Evolutionary conservation across 2,329 filamentous ascomycete species (phyloP).

Genomic region (Rhynchosporium agropyri): DNA sequence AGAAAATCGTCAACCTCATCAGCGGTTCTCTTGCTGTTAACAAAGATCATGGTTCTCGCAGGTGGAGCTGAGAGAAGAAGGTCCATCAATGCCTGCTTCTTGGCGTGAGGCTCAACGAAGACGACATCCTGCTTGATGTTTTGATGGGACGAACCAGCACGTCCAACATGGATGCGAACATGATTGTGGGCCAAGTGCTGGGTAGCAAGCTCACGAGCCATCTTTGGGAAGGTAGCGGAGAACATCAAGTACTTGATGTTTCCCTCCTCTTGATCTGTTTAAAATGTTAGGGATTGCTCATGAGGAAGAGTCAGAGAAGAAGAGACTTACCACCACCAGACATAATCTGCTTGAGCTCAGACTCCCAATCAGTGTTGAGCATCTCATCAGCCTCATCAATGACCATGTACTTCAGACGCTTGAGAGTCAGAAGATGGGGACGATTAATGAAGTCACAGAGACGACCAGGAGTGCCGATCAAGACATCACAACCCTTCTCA

Average conservation of each 20-base stretch:
- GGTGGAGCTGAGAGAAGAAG: conserved; percentile 71
- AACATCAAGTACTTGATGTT: conserved; percentile 78
- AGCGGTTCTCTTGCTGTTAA: conserved; percentile 76
- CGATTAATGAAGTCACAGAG: conserved; percentile 81
- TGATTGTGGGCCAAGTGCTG: conserved; percentile 74
- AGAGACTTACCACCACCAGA: conserved; percentile 71
- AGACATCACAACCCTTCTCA: conserved; percentile 81
- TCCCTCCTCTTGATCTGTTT: conserved; percentile 72
- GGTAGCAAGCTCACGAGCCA: conserved; percentile 73
- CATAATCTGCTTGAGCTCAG: conserved; percentile 75
- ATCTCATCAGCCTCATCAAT: conserved; percentile 97
- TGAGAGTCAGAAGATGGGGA: conserved; percentile 68
- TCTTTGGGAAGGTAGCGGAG: conserved; percentile 89
- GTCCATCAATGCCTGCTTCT: conserved; percentile 72
- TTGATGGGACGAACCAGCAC: conserved; percentile 77
- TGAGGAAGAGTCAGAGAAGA: background rate
- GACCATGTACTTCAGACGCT: conserved; percentile 77
- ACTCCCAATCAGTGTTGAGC: conserved; percentile 76
- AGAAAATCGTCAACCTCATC: conserved; percentile 88
- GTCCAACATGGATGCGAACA: conserved; percentile 82
- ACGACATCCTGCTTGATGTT: conserved; percentile 83
- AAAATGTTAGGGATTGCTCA: conserved; percentile 25
- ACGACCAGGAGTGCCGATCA: conserved; percentile 87
- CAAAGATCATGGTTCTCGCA: conserved; percentile 84
- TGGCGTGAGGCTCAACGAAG: conserved; percentile 64